These are phyloP conservation scores for Mariannaea sp. DNA, from an alignment of 2,329 filamentous ascomycete species.

Conservation along the genomic window DNA sequence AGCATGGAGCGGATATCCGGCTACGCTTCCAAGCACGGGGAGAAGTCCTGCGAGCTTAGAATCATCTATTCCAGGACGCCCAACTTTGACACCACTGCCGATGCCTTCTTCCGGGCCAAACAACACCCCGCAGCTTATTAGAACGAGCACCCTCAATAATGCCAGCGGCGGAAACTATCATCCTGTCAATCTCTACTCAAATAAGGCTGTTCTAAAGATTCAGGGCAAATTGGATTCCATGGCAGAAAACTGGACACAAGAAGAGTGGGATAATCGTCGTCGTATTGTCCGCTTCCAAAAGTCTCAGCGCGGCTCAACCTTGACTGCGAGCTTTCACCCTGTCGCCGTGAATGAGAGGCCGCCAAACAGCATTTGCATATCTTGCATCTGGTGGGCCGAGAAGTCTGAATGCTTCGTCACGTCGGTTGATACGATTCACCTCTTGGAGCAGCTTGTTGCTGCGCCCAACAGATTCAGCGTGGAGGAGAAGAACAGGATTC, in stretches of 20 bases:
- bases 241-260: slow-evolving; percentile 79
- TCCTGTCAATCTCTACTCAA: slow-evolving; percentile 79
- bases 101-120: slow-evolving; percentile 48
- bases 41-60: slow-evolving; percentile 52
- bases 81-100: slow-evolving; percentile 54
- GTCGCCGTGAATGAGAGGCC: slow-evolving; percentile 79
- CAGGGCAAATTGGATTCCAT: slow-evolving; percentile 84
- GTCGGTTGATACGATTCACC: slow-evolving; percentile 92
- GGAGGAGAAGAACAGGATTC: slow-evolving; percentile 97
- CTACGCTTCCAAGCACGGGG: slow-evolving; percentile 47
- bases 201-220: slow-evolving; percentile 84
- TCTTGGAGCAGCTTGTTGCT: slow-evolving; percentile 89
- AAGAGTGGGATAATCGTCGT: slow-evolving; percentile 79
- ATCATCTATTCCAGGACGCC: slow-evolving; percentile 49
- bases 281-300: slow-evolving; percentile 89
- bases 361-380: slow-evolving; percentile 88
- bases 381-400: slow-evolving; percentile 96
- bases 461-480: slow-evolving; percentile 80
- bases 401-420: slow-evolving; percentile 91
- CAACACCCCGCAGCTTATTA: slow-evolving; percentile 54
- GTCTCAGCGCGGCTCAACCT: slow-evolving; percentile 78
- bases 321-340: slow-evolving; percentile 79
- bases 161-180: slow-evolving; percentile 61
- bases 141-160: slow-evolving; percentile 59
- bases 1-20: slow-evolving; percentile 52